Conservation (phyloP, 495 filamentous ascomycete genomes). For the Penicillium canescens region DNA sequence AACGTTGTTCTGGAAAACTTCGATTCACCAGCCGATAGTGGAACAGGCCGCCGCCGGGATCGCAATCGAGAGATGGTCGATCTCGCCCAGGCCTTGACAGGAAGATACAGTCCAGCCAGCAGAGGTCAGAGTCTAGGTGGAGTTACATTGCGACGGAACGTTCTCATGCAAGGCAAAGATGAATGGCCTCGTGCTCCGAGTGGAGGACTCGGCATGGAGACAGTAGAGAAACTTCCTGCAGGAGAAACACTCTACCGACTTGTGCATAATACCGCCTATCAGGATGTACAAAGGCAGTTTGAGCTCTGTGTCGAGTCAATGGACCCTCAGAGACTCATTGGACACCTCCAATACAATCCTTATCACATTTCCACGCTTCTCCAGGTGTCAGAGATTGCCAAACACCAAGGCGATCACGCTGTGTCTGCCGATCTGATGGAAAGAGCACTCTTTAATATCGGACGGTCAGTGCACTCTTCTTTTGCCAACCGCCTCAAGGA, state of each 20-base stretch:
- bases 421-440: conserved; percentile 87
- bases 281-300: conserved; percentile 74
- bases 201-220: conserved; percentile 82
- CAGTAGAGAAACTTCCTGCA: conserved; percentile 58
- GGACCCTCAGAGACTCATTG: conserved; percentile 72
- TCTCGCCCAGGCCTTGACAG: conserved; percentile 69
- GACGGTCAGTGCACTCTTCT: conserved; percentile 75
- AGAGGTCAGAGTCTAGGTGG: conserved; percentile 65
- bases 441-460: conserved; percentile 89
- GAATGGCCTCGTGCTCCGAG: conserved; percentile 82
- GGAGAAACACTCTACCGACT: conserved; percentile 60
- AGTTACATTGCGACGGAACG: conserved; percentile 70
- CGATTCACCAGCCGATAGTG: conserved; percentile 52
- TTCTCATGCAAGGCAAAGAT: conserved; percentile 86
- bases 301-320: conserved; percentile 75
- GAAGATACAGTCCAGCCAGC: conserved; percentile 56
- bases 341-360: conserved; percentile 67
- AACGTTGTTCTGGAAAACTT: conserved; percentile 70
- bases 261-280: conserved; percentile 74
- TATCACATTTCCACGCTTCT: conserved; percentile 94
- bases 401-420: conserved; percentile 83
- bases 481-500: conserved; percentile 74
- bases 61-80: conserved; percentile 59
- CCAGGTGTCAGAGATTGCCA: conserved; percentile 88
- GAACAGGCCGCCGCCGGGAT: conserved; percentile 52